These are phyloP conservation scores for Daldinia grandis DNA, from an alignment of 495 filamentous ascomycete genomes.

Conservation along the genomic window DNA sequence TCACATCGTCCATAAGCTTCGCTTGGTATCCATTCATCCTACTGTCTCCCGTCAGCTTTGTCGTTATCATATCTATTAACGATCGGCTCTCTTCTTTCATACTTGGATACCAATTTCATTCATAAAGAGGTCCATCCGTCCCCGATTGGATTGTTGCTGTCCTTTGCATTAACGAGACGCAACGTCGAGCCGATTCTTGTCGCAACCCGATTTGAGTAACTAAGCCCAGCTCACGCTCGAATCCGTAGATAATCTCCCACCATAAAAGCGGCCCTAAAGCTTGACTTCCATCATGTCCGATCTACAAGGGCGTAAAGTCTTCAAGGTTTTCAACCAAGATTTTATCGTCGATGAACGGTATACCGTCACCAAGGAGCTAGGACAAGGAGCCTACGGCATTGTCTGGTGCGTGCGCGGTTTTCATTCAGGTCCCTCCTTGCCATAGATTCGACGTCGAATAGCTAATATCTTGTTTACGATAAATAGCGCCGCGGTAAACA, in stretches of 20 bases:
- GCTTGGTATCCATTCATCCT: conserved; percentile 5
- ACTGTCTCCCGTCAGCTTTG: conserved; percentile 23
- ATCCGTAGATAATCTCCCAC: background rate
- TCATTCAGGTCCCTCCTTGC: background rate
- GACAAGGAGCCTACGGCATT: conserved; percentile 97
- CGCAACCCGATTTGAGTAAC: conserved; percentile 4
- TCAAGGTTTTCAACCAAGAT: conserved; percentile 99
- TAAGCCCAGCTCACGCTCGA: conserved; percentile 6
- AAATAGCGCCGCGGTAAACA: conserved; percentile 87
- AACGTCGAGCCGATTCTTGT: conserved; percentile 14
- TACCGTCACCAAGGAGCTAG: conserved; percentile 97
- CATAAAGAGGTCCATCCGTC: background rate
- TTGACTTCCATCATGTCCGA: conserved; percentile 67
- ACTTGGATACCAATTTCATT: conserved; percentile 10
- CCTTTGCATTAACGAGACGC: conserved; percentile 6
- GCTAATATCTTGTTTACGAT: conserved; percentile 26
- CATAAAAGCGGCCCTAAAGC: conserved; percentile 5
- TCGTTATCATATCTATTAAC: conserved; percentile 8
- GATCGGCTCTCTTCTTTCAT: conserved; percentile 16
- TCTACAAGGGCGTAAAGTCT: conserved; percentile 87
- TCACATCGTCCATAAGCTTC: conserved; percentile 13
- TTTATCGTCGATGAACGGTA: conserved; percentile 98
- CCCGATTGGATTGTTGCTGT: background rate
- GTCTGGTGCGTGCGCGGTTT: conserved; percentile 76
- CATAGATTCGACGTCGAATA: background rate